phyloP scores from a whole-genome alignment of 306 rosid genomes.

The Cucumis melo region DNA sequence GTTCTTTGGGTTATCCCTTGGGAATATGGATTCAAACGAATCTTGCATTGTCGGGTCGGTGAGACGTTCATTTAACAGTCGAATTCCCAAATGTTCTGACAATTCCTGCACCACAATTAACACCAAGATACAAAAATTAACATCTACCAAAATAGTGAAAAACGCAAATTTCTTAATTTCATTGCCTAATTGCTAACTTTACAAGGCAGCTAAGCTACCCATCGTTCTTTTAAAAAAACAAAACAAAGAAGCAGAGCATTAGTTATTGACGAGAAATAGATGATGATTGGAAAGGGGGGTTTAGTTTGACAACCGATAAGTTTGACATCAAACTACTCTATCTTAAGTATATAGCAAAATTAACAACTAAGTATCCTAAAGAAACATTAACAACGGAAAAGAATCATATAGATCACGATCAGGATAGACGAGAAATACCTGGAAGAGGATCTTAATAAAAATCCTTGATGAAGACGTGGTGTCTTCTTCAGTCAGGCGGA shows the following conservation, averaged over 20 bases:
- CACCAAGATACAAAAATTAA: conserved; percentile 9
- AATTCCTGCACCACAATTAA: conserved; percentile 50
- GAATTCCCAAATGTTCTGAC: conserved; percentile 73
- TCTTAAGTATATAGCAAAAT: no score
- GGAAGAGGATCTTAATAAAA: conserved; percentile 82
- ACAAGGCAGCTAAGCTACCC: background rate
- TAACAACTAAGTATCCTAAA: background rate
- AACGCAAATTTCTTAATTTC: background rate
- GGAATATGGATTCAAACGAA: conserved; percentile 59
- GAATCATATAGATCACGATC: background rate
- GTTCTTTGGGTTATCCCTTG: conserved; percentile 80
- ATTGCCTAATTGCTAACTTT: background rate
- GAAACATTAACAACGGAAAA: background rate
- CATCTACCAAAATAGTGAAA: background rate
- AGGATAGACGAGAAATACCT: conserved; percentile 24
- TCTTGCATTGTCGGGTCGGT: conserved; percentile 52
- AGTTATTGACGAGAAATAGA: background rate
- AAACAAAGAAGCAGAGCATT: background rate
- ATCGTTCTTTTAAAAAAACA: no score
- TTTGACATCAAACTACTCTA: no score
- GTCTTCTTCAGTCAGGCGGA: conserved; percentile 82
- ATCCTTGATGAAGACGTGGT: conserved; percentile 83
- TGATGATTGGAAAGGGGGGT: no score
- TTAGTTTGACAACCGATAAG: no score
- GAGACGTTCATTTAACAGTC: conserved; percentile 54